Evolutionary conservation across 208 protist genomes (phyloP).

Genomic region (Trypanosoma theileri): DNA sequence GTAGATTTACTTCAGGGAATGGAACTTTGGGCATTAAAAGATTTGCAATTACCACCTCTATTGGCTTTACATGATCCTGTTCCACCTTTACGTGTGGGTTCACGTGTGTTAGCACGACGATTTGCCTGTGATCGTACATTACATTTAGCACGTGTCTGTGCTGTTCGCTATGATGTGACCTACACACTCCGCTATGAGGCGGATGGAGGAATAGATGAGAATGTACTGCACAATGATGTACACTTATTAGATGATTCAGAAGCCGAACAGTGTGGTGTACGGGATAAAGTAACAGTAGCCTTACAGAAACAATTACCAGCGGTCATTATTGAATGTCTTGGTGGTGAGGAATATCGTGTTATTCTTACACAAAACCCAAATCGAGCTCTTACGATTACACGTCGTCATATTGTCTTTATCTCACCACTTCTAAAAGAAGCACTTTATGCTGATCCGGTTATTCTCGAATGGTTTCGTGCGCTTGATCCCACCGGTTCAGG

Average conservation of each 20-base stretch:
- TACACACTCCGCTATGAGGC: slow-evolving; percentile 61
- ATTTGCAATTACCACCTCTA: slow-evolving; percentile 48
- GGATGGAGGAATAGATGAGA: slow-evolving; percentile 50
- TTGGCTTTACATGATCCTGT: slow-evolving; percentile 45
- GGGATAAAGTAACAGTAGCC: slow-evolving; percentile 57
- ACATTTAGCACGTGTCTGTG: slow-evolving; percentile 47
- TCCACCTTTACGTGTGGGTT: slow-evolving; percentile 53
- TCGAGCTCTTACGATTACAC: slow-evolving; percentile 91
- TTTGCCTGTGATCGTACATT: slow-evolving; percentile 45
- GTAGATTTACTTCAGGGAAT: slow-evolving; percentile 15
- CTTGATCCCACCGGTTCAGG: slow-evolving; percentile 93
- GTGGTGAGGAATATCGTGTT: slow-evolving; percentile 51
- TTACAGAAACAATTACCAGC: slow-evolving; percentile 49
- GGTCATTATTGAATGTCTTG: slow-evolving; percentile 53
- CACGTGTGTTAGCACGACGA: slow-evolving; percentile 50
- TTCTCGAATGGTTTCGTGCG: slow-evolving; percentile 96
- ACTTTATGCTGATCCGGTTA: slow-evolving; percentile 88
- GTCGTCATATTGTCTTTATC: slow-evolving; percentile 64
- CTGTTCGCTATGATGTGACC: slow-evolving; percentile 51
- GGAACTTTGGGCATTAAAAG: slow-evolving; percentile 35
- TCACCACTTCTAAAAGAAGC: slow-evolving; percentile 58
- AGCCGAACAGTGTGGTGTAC: slow-evolving; percentile 55
- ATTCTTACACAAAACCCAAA: slow-evolving; percentile 95
- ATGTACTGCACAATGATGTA: slow-evolving; percentile 72
- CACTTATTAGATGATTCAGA: slow-evolving; percentile 44